Evolutionary conservation across 805 yeast species (phyloP).

Genomic region (Metschnikowia reukaufii): DNA sequence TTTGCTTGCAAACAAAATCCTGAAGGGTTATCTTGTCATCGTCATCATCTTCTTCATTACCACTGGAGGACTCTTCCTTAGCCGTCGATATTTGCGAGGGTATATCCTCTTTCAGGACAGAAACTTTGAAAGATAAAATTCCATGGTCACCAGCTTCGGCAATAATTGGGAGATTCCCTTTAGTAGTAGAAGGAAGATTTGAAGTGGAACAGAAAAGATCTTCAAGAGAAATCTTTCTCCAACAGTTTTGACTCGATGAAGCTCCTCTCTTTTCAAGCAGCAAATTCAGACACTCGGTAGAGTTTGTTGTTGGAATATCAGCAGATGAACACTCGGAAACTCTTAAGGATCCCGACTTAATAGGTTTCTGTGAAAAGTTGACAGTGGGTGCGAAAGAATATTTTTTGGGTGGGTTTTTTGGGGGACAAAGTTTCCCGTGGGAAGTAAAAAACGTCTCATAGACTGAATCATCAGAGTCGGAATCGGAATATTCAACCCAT

Average conservation of each 20-base stretch:
- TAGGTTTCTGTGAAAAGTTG: too few species aligned
- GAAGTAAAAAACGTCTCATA: constrained; percentile 1
- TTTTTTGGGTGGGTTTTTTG: background rate
- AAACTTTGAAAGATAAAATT: too few species aligned
- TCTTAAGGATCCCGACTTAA: background rate
- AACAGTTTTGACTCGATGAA: background rate
- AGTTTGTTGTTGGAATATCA: background rate
- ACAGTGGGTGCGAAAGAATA: background rate
- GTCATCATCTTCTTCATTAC: too few species aligned
- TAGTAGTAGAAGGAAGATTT: background rate
- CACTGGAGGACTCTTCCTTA: too few species aligned
- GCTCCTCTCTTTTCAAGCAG: background rate
- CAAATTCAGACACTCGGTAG: background rate
- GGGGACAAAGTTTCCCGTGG: background rate
- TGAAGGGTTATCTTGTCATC: too few species aligned
- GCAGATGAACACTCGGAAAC: background rate
- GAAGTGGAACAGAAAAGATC: background rate
- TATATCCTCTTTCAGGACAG: background rate
- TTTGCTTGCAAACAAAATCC: too few species aligned
- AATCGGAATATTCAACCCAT: constrained; percentile 12
- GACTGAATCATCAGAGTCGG: constrained; percentile 5
- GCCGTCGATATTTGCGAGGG: too few species aligned
- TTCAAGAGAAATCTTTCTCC: background rate
- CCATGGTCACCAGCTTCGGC: too few species aligned
- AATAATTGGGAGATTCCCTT: too few species aligned